Percentiles rank a stretch among this genome's conserved stretches.
Evolutionary conservation across 192 early-diverging fungal genomes (phyloP).

Genomic region (Gorgonomyces haynaldii): DNA sequence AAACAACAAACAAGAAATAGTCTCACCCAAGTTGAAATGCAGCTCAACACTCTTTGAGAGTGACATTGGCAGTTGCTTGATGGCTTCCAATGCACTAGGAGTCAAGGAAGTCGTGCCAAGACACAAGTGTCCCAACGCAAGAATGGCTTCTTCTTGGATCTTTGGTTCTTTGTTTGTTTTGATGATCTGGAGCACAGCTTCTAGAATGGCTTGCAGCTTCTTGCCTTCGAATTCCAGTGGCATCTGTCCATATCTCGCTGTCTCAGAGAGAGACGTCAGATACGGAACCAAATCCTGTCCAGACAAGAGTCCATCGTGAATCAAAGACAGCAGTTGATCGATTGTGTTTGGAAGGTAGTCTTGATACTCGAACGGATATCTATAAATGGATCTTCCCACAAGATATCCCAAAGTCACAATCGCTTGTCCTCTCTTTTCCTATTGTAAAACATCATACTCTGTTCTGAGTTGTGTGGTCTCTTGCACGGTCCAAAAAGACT

Average conservation of each 20-base stretch:
- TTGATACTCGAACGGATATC: constrained; percentile 27
- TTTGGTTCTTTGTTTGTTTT: constrained; percentile 77
- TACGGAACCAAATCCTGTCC: too few relatives aligned
- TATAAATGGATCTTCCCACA: constrained; percentile 47
- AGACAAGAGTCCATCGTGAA: too few relatives aligned
- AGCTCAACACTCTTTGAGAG: constrained; percentile 71
- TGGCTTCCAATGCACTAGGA: constrained; percentile 25
- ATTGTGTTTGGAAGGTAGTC: too few relatives aligned
- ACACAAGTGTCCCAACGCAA: constrained; percentile 57
- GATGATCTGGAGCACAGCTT: too few relatives aligned
- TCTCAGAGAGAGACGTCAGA: too few relatives aligned
- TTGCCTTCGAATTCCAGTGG: too few relatives aligned
- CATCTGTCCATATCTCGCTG: too few relatives aligned
- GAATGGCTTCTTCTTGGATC: constrained; percentile 61
- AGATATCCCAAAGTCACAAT: constrained; percentile 60
- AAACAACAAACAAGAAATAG: constrained; percentile 46
- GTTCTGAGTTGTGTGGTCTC: too few relatives aligned
- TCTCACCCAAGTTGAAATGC: constrained; percentile 77
- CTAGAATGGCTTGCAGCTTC: too few relatives aligned
- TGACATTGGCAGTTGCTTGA: constrained; percentile 44
- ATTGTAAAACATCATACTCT: not conserved
- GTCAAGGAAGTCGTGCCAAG: constrained; percentile 21
- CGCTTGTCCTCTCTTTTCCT: constrained; percentile 34
- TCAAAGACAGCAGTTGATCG: too few relatives aligned
- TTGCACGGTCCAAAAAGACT: too few relatives aligned